Conservation (phyloP, 371 early-diverging fungal species). For the Mucor piriformis region DNA sequence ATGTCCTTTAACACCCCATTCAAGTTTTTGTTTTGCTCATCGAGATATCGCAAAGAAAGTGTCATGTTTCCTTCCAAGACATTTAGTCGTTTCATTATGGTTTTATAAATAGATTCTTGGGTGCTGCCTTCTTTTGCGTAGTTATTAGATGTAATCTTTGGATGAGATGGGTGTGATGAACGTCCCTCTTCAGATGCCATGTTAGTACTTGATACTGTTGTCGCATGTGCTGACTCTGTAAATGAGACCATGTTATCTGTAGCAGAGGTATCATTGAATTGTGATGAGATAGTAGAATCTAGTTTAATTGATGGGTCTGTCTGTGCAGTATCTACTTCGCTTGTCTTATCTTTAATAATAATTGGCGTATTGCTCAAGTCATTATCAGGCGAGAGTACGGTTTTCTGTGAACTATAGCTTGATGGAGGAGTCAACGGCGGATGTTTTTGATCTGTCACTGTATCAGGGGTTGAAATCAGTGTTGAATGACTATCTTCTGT, state of each 20-base stretch:
- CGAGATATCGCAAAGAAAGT: slow-evolving; percentile 77
- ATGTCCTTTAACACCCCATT: slow-evolving; percentile 73
- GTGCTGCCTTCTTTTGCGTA: slow-evolving; percentile 28
- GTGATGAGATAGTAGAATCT: not conserved
- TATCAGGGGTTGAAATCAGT: too few species aligned
- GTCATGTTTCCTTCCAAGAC: slow-evolving; percentile 81
- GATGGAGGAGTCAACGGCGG: too few species aligned
- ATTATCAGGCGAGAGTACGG: too few species aligned
- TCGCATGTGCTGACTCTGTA: not conserved
- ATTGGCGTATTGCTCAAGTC: too few species aligned
- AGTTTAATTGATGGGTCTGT: not conserved
- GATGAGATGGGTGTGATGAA: slow-evolving; percentile 19
- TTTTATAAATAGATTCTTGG: slow-evolving; percentile 86
- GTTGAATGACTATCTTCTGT: too few species aligned
- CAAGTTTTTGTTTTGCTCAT: slow-evolving; percentile 82
- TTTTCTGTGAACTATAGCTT: too few species aligned
- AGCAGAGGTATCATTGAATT: not conserved
- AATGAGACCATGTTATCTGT: not conserved
- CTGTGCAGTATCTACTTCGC: too few species aligned
- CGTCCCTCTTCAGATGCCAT: slow-evolving; percentile 22
- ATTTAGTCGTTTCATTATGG: slow-evolving; percentile 83
- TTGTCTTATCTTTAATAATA: too few species aligned
- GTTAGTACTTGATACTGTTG: not conserved
- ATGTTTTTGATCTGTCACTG: too few species aligned
- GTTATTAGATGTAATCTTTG: not conserved